Evolutionary conservation across 2,329 filamentous ascomycete species (phyloP), one percentile per base, ranked within the genome.

Genomic region (Incumbomyces lentus): DNA sequence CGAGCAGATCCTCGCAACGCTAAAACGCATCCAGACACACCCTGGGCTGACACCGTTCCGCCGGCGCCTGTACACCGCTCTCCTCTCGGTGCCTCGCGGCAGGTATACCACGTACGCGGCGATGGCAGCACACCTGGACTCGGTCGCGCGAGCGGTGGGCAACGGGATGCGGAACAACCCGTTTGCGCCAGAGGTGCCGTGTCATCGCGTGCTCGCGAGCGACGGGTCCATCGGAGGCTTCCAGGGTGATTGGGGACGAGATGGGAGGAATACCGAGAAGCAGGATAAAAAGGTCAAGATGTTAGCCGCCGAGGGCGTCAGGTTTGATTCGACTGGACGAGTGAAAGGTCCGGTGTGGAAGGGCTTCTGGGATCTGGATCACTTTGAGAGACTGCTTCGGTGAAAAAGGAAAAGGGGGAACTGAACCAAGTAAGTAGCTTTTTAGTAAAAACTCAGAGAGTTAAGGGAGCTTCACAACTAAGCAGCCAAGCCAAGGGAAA

Each of bases 21-120:
- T 72, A 38, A 55, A 55, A 17, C 64, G 66, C 44, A 71, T 74
- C 52, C 58, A 62, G 22, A 55, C 60, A 19, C 69, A 72, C 42
- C 64, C 63, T 34, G 60, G 63, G n/a, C 64, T 76, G 16, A 74
- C 72, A 2, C 64, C 68, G 13, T 74, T 72, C 60, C 71, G 71
- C 19, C 64, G 64, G 12, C 64, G 61, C 44, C 73, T 93, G 51
- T 90, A 87, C 68, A 67, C 73, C 1, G 73, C 83, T 3, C 76
- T 93, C 2, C 81, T 82, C 59, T 84, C 87, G 59, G 85, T 94
- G 49, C 88, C 88, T 1, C 64, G 67, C 13, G 87, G 87, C 29
- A 71, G 72, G 45, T 82, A 88, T 59, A 86, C 84, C 0, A 90
- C 86, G 0, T 93, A 95, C 65, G 82, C 76, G 2, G 71, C 82